phyloP scores from a whole-genome alignment of 495 filamentous ascomycete genomes.

The Pyrenula massariospora region DNA sequence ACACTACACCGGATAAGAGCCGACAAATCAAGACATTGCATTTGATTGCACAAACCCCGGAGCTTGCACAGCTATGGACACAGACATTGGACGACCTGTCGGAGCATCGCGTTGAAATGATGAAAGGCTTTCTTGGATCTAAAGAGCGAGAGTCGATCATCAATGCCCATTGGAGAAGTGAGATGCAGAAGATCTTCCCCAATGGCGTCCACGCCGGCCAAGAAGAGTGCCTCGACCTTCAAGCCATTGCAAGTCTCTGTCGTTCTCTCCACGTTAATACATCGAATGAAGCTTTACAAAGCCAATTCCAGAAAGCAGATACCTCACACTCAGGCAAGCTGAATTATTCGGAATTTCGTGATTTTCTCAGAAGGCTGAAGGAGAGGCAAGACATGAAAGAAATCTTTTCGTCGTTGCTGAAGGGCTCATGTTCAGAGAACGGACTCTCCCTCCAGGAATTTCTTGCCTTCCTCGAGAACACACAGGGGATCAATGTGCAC shows the following conservation, averaged over 20 bases:
- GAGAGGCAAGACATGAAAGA: constrained; percentile 65
- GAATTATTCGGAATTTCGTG: constrained; percentile 63
- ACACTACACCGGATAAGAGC: constrained; percentile 56
- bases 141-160: constrained; percentile 65
- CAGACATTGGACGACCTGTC: constrained; percentile 67
- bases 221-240: constrained; percentile 61
- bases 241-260: constrained; percentile 69
- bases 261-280: constrained; percentile 82
- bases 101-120: constrained; percentile 74
- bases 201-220: constrained; percentile 40
- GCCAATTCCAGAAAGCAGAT: constrained; percentile 72
- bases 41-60: constrained; percentile 61
- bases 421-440: constrained; percentile 31
- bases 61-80: constrained; percentile 66
- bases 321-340: constrained; percentile 45
- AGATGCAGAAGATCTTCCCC: constrained; percentile 61
- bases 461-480: constrained; percentile 56
- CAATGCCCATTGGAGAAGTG: constrained; percentile 71
- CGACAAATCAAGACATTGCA: constrained; percentile 67
- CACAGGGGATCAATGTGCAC: constrained; percentile 66
- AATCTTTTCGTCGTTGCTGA: constrained; percentile 46
- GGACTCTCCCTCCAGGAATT: constrained; percentile 67
- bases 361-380: constrained; percentile 73
- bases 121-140: constrained; percentile 71
- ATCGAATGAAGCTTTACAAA: constrained; percentile 57